A percentile compares a stretch with the other conserved stretches of the same genome.
phyloP scores from a whole-genome alignment of 2,329 filamentous ascomycete genomes.

The Microthyrium microscopicum region DNA sequence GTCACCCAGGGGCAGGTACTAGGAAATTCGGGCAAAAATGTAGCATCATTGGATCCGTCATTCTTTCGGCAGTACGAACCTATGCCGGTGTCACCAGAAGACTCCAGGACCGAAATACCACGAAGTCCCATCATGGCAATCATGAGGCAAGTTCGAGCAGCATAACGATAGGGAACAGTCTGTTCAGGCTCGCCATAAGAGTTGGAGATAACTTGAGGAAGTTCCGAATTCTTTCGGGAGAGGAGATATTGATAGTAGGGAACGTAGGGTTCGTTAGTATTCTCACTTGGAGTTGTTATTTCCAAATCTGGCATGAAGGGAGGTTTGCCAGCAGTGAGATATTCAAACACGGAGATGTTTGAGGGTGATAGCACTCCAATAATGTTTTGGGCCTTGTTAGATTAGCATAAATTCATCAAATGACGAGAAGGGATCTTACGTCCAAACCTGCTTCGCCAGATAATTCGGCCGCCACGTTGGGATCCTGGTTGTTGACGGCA shows the following conservation, averaged over 20 bases:
- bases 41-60: conserved; percentile 25
- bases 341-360: conserved; percentile 29
- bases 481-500: conserved; percentile 2
- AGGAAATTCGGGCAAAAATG: conserved; percentile 29
- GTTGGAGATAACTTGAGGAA: conserved; percentile 22
- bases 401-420: conserved; percentile 31
- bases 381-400: conserved; percentile 35
- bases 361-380: conserved; percentile 26
- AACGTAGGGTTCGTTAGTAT: conserved; percentile 32
- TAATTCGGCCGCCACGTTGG: conserved; percentile 18
- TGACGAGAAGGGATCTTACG: too few species aligned
- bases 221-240: conserved; percentile 16
- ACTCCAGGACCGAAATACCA: conserved; percentile 24
- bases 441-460: conserved; percentile 15
- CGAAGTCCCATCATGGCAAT: conserved; percentile 24
- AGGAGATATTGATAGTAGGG: conserved; percentile 22
- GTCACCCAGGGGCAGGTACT: conserved; percentile 32
- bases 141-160: conserved; percentile 22
- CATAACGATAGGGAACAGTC: conserved; percentile 20
- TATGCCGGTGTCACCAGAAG: conserved; percentile 23
- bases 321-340: conserved; percentile 30
- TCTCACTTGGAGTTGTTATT: conserved; percentile 23
- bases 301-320: conserved; percentile 31
- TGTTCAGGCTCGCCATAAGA: conserved; percentile 26
- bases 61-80: conserved; percentile 28